These are phyloP conservation scores for Botrytis pseudocinerea DNA, from an alignment of 2,329 filamentous ascomycete genomes.

Conservation along the genomic window DNA sequence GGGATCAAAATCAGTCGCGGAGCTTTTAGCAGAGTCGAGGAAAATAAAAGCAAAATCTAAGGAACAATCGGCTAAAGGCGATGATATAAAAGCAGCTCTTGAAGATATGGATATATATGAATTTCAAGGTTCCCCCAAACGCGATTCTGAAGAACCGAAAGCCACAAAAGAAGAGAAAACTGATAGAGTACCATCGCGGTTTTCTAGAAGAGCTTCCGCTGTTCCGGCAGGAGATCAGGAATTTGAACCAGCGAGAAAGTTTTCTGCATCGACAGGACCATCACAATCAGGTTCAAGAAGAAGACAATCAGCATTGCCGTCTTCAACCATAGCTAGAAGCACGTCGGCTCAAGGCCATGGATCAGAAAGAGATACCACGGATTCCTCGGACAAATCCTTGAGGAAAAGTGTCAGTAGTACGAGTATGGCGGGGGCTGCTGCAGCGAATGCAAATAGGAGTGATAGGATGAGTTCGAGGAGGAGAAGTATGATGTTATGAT, in stretches of 20 bases:
- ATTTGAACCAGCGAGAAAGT: slow-evolving; percentile 35
- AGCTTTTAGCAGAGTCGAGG: slow-evolving; percentile 38
- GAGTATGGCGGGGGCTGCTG: slow-evolving; percentile 27
- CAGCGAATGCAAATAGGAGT: slow-evolving; percentile 27
- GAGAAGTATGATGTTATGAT: slow-evolving; percentile 44
- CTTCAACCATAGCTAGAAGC: slow-evolving; percentile 28
- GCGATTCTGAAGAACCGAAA: slow-evolving; percentile 19
- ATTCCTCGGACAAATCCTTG: slow-evolving; percentile 28
- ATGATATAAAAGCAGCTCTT: slow-evolving; percentile 28
- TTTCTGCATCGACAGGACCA: slow-evolving; percentile 29
- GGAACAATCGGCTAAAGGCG: slow-evolving; percentile 29
- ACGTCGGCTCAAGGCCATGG: slow-evolving; percentile 26
- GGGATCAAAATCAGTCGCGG: slow-evolving; percentile 36
- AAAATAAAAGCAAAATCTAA: slow-evolving; percentile 35
- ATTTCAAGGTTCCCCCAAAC: slow-evolving; percentile 34
- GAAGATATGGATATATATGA: slow-evolving; percentile 39
- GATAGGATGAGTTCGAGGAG: slow-evolving; percentile 39
- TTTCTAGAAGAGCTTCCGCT: slow-evolving; percentile 34
- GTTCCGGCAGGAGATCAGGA: slow-evolving; percentile 29
- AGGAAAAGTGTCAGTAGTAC: slow-evolving; percentile 30
- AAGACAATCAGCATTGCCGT: slow-evolving; percentile 37
- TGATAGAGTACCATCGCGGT: slow-evolving; percentile 30
- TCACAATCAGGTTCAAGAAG: slow-evolving; percentile 35
- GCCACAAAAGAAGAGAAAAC: slow-evolving; percentile 22
- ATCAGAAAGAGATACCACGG: slow-evolving; percentile 23